A percentile compares a stretch with the other conserved stretches of the same genome.
Evolutionary conservation across 1,284 basidiomycete species (phyloP).

Genomic region (Peniophora sp.): DNA sequence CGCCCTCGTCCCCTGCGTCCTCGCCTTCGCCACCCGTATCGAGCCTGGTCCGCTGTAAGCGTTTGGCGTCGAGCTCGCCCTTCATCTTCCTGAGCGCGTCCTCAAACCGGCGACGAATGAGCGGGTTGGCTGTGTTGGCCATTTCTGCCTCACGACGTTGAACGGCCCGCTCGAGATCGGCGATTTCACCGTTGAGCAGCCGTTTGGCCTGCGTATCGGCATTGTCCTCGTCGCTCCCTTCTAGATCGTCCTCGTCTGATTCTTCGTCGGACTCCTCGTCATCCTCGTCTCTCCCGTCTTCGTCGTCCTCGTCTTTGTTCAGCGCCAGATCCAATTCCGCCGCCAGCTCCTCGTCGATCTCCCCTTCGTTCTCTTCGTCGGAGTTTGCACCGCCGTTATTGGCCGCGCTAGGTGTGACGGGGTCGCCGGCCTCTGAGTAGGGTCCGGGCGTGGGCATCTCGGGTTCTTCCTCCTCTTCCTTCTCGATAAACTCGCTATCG

Average conservation of each 20-base stretch:
- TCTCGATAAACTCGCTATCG: slow-evolving; percentile 77
- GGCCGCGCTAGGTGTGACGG: slow-evolving; percentile 40
- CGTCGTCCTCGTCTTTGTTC: slow-evolving; percentile 36
- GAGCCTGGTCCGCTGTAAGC: slow-evolving; percentile 63
- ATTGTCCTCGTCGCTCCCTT: slow-evolving; percentile 63
- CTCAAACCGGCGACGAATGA: slow-evolving; percentile 93
- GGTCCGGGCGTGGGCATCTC: slow-evolving; percentile 58
- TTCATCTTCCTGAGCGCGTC: slow-evolving; percentile 85
- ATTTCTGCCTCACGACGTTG: slow-evolving; percentile 82
- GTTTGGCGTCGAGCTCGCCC: slow-evolving; percentile 81
- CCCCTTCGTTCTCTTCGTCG: slow-evolving; percentile 58
- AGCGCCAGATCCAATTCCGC: slow-evolving; percentile 68
- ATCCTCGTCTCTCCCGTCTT: slow-evolving; percentile 50
- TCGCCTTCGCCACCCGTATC: slow-evolving; percentile 56
- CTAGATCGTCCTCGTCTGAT: slow-evolving; percentile 61
- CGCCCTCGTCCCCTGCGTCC: slow-evolving; percentile 35
- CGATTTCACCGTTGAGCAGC: slow-evolving; percentile 82
- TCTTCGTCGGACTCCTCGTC: slow-evolving; percentile 66
- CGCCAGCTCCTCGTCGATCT: slow-evolving; percentile 73
- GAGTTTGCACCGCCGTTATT: slow-evolving; percentile 49
- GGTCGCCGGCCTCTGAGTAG: slow-evolving; percentile 57
- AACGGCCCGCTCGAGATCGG: slow-evolving; percentile 83
- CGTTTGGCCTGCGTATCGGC: slow-evolving; percentile 63
- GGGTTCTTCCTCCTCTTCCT: slow-evolving; percentile 52
- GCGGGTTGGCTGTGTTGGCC: slow-evolving; percentile 79